Percentiles rank a stretch among this genome's conserved stretches.
These are phyloP conservation scores for Monilinia vaccinii-corymbosi DNA, from an alignment of 2,329 filamentous ascomycete species.

Conservation along the genomic window DNA sequence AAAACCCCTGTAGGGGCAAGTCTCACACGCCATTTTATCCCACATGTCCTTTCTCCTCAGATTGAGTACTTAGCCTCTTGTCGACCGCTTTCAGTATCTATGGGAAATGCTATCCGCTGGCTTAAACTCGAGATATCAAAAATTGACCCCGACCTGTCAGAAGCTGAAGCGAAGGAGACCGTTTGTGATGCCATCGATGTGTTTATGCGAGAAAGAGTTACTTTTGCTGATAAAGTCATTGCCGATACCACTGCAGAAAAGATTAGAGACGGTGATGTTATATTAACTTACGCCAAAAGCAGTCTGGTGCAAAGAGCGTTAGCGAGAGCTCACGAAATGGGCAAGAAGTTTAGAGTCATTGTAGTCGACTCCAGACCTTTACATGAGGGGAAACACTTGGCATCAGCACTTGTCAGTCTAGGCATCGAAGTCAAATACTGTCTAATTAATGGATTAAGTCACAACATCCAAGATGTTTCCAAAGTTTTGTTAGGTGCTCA, in stretches of 20 bases:
- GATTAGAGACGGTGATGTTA: constrained; percentile 69
- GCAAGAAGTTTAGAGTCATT: constrained; percentile 73
- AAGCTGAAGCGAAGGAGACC: constrained; percentile 70
- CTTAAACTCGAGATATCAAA: constrained; percentile 88
- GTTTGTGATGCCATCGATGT: constrained; percentile 76
- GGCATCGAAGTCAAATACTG: constrained; percentile 75
- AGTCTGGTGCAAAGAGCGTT: constrained; percentile 79
- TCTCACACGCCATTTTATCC: constrained; percentile 81
- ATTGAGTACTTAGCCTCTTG: constrained; percentile 92
- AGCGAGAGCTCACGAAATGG: constrained; percentile 58
- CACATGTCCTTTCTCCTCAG: constrained; percentile 84
- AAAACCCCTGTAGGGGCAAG: constrained; percentile 77
- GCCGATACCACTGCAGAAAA: constrained; percentile 64
- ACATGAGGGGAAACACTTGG: constrained; percentile 62
- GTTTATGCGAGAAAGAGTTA: constrained; percentile 86
- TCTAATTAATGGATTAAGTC: constrained; percentile 67
- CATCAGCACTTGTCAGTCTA: constrained; percentile 54
- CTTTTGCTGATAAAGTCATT: constrained; percentile 78
- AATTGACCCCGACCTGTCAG: constrained; percentile 76
- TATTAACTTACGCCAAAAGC: constrained; percentile 81
- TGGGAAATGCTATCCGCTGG: constrained; percentile 94
- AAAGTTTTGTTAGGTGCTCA: constrained; percentile 76
- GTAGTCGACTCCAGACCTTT: constrained; percentile 70
- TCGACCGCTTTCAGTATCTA: constrained; percentile 90
- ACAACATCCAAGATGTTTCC: constrained; percentile 56